A percentile compares a stretch with the other conserved stretches of the same genome.
phyloP scores from a whole-genome alignment of 148 eudicot species.

The Beta vulgaris region DNA sequence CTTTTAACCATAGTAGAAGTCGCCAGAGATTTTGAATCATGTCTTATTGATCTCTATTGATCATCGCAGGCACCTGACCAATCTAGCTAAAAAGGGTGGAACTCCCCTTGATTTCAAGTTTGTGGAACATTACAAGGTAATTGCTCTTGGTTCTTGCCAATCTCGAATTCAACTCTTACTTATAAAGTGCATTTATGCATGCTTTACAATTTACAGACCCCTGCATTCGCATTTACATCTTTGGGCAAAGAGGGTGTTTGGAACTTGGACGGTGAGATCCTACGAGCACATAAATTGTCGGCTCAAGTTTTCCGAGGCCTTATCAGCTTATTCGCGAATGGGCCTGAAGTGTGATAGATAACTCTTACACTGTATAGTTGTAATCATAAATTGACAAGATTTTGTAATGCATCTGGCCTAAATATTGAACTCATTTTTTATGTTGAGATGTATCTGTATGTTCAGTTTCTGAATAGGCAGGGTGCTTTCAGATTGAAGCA shows the following conservation, averaged over 20 bases:
- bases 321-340: slow-evolving; percentile 81
- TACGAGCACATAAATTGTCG: slow-evolving; percentile 80
- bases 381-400: background rate
- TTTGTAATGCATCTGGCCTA: background rate
- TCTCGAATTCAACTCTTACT: background rate
- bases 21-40: background rate
- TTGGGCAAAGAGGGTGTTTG: slow-evolving; percentile 73
- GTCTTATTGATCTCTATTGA: slow-evolving; percentile 5
- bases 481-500: background rate
- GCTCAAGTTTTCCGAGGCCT: slow-evolving; percentile 96
- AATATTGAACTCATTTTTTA: background rate
- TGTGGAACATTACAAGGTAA: slow-evolving; percentile 89
- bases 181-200: background rate
- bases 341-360: slow-evolving; percentile 58
- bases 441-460: background rate
- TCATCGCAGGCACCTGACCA: slow-evolving; percentile 68
- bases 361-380: background rate
- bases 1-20: too few relatives aligned
- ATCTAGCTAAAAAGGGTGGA: slow-evolving; percentile 81
- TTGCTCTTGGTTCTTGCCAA: background rate
- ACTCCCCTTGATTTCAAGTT: slow-evolving; percentile 77
- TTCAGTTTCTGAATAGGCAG: background rate
- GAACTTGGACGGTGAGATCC: slow-evolving; percentile 93
- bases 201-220: slow-evolving; percentile 43
- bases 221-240: slow-evolving; percentile 83